Evolutionary conservation across 2,329 filamentous ascomycete species (phyloP), one percentile per base, ranked within the genome.

Genomic region (Fusarium proliferatum): DNA sequence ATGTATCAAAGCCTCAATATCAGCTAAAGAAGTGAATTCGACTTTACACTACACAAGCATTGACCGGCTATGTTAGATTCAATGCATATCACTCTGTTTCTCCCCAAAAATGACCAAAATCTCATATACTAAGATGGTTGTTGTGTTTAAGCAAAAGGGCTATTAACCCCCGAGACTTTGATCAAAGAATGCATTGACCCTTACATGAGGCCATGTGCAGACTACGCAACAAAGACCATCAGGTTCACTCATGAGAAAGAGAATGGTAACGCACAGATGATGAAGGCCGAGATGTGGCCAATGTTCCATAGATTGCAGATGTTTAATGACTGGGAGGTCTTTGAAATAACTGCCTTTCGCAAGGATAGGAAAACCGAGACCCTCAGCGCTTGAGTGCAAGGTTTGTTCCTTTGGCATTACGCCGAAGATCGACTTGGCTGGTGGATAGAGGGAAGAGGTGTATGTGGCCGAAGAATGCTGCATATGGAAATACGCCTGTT

Each of bases 351-450:
- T 15, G 30, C 17, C 6, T 36, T 26, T 15, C 17, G 49, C 6
- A 52, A 36, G 4, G 16, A 52, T 26, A n/a, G 49, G 17, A 52
- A 17, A 7, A 52, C 49, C 0, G n/a, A 52, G 13, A 26, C 16
- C 9, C 5, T 36, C 0, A 15, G 30, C 0, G 30, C 16, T 15
- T 52, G n/a, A 36, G 12, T 0, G 3, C 4, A 52, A 8, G 17
- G 1, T 5, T 11, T 52, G 6, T 8, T 26, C 1, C 0, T 23
- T 3, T 19, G 16, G 4, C 12, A 36, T 15, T 10, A 21, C 17
- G 0, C 12, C 1, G 1, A 52, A 15, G 2, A 0, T 2, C 6
- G 16, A 2, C 9, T 4, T 21, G 9, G 6, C 4, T 6, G 3
- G 8, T 34, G 4, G 2, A 7, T 19, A 0, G 11, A 19, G 16